Percentiles rank a stretch among this genome's conserved stretches.
These are phyloP conservation scores for Leishmania amazonensis DNA, from an alignment of 208 protist genomes.

Conservation along the genomic window DNA sequence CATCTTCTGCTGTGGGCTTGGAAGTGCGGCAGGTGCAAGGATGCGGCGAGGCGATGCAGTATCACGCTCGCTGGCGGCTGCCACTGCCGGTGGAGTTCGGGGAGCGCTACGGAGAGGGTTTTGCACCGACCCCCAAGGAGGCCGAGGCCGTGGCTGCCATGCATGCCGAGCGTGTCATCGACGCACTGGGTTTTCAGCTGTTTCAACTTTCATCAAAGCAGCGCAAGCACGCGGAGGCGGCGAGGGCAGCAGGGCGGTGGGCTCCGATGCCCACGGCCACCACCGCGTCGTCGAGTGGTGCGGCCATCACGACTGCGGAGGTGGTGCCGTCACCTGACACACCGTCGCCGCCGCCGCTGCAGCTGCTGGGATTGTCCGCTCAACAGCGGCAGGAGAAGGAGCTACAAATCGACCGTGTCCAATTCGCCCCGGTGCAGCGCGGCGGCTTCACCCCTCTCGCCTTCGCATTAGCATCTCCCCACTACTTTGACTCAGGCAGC, in stretches of 20 bases:
- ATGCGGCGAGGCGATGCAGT: constrained; percentile 24
- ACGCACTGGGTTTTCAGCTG: constrained; percentile 78
- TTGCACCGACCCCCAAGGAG: constrained; percentile 65
- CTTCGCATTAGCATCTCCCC: constrained; percentile 68
- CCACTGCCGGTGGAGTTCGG: constrained; percentile 75
- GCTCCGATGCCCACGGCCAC: constrained; percentile 34
- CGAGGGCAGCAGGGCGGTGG: constrained; percentile 63
- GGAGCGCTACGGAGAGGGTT: constrained; percentile 76
- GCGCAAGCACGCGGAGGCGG: constrained; percentile 75
- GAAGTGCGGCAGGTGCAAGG: constrained; percentile 72
- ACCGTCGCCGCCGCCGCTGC: constrained; percentile 49
- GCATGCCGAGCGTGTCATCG: constrained; percentile 88
- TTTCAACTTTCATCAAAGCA: constrained; percentile 83
- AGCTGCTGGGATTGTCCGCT: constrained; percentile 11
- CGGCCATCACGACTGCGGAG: constrained; percentile 12
- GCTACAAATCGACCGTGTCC: constrained; percentile 52
- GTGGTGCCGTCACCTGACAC: constrained; percentile 31
- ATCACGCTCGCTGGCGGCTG: constrained; percentile 63
- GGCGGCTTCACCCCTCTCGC: constrained; percentile 51
- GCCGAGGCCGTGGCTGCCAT: constrained; percentile 80
- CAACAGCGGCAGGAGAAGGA: constrained; percentile 34
- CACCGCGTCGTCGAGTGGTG: constrained; percentile 16
- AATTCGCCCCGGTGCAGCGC: constrained; percentile 50
- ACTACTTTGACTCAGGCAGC: constrained; percentile 58
- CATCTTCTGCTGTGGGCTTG: constrained; percentile 6